Percentiles rank a stretch among this genome's conserved stretches.
These are phyloP conservation scores for Suillus hirtellus DNA, from an alignment of 768 basidiomycete genomes.

Conservation along the genomic window DNA sequence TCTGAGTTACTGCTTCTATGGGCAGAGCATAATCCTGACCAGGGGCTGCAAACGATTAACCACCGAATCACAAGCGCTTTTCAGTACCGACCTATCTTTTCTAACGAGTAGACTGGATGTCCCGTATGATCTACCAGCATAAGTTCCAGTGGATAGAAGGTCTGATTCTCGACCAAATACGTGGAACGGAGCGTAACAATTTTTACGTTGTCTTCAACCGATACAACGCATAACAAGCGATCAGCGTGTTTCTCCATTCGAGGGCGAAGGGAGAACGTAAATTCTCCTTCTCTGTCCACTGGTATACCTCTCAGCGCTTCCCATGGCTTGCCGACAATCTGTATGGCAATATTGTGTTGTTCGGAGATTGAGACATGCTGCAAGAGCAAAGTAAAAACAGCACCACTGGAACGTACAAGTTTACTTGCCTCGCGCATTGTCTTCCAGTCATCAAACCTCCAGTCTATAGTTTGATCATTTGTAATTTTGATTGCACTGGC, in stretches of 20 bases:
- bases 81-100: conserved; percentile 67
- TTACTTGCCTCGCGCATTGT: conserved; percentile 81
- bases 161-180: conserved; percentile 87
- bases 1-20: conserved; percentile 82
- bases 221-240: conserved; percentile 86
- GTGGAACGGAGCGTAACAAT: conserved; percentile 91
- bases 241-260: conserved; percentile 70
- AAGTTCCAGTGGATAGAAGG: conserved; percentile 89
- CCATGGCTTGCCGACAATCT: conserved; percentile 84
- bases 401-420: not conserved
- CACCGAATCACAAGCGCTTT: not conserved
- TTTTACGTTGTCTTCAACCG: conserved; percentile 90
- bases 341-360: conserved; percentile 86
- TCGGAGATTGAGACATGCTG: conserved; percentile 53
- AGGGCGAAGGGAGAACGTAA: conserved; percentile 82
- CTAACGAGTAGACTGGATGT: conserved; percentile 75
- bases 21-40: conserved; percentile 88
- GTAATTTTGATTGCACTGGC: conserved; percentile 58
- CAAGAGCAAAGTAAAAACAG: conserved; percentile 9
- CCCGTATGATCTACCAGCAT: conserved; percentile 85
- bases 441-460: conserved; percentile 97
- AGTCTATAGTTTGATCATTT: conserved; percentile 79
- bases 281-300: conserved; percentile 93
- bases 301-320: conserved; percentile 85
- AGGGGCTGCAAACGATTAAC: conserved; percentile 48